Evolutionary conservation across 192 early-diverging fungal genomes (phyloP).

Genomic region (Lobulomyces angularis): DNA sequence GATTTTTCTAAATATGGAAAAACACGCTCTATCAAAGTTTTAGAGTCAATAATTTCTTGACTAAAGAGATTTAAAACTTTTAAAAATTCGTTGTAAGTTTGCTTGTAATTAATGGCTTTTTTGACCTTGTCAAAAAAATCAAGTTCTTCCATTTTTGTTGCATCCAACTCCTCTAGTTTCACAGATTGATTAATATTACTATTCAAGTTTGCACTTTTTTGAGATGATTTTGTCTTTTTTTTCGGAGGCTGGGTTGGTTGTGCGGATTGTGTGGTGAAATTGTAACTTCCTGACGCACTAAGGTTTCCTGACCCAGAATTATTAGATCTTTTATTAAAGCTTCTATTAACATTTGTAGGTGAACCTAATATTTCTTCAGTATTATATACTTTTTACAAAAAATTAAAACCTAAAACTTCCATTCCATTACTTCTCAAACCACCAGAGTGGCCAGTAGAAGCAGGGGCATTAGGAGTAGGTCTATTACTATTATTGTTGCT

Average conservation of each 20-base stretch:
- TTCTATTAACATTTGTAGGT: no score
- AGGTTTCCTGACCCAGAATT: no score
- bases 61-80: slow-evolving; percentile 90
- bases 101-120: slow-evolving; percentile 70
- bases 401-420: no score
- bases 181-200: background rate
- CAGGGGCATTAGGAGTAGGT: background rate
- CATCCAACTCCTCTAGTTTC: slow-evolving; percentile 11
- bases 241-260: background rate
- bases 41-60: slow-evolving; percentile 81
- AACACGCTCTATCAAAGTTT: slow-evolving; percentile 71
- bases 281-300: no score
- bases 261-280: no score
- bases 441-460: no score
- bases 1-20: slow-evolving; percentile 71
- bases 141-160: slow-evolving; percentile 62
- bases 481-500: background rate
- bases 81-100: slow-evolving; percentile 89
- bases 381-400: no score
- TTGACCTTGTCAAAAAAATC: slow-evolving; percentile 91
- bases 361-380: no score
- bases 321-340: no score
- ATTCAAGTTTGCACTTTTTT: background rate
- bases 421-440: no score
- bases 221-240: background rate